These are phyloP conservation scores for Dactylellina leptospora DNA, from an alignment of 2,329 filamentous ascomycete species.

Conservation along the genomic window DNA sequence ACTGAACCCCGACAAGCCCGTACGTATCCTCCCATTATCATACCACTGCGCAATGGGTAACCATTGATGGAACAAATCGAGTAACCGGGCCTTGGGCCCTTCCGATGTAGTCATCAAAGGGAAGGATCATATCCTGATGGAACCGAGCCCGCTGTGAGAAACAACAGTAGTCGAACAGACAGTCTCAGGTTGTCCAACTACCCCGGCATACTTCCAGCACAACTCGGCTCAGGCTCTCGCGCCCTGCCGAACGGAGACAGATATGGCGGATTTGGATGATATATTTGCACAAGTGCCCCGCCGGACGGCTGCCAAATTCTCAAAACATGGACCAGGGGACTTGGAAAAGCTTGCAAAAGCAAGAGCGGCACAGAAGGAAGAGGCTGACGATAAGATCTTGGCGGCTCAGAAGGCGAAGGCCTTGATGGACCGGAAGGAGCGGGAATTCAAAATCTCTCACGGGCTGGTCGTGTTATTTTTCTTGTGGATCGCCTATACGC, in stretches of 20 bases:
- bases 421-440: constrained; percentile 56
- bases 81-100: constrained; percentile 11
- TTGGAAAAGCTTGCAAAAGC: constrained; percentile 56
- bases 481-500: constrained; percentile 75
- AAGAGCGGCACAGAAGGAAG: constrained; percentile 57
- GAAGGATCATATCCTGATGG: constrained; percentile 31
- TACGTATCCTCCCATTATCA: constrained; percentile 23
- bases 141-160: constrained; percentile 20
- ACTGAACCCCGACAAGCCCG: constrained; percentile 18
- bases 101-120: constrained; percentile 29
- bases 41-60: background rate
- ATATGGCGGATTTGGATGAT: constrained; percentile 39
- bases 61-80: constrained; percentile 2
- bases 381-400: constrained; percentile 58
- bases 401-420: constrained; percentile 61
- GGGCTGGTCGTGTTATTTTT: constrained; percentile 71
- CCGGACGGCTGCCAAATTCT: constrained; percentile 42
- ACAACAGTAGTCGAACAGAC: constrained; percentile 8
- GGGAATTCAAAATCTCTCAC: constrained; percentile 65
- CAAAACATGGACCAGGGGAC: constrained; percentile 37
- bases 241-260: constrained; percentile 1
- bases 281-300: constrained; percentile 53
- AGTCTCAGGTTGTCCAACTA: background rate
- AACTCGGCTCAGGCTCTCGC: no score
- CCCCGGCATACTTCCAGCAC: no score